Evolutionary conservation across 202 grass and related monocot species (phyloP).

Genomic region (Digitaria exilis): DNA sequence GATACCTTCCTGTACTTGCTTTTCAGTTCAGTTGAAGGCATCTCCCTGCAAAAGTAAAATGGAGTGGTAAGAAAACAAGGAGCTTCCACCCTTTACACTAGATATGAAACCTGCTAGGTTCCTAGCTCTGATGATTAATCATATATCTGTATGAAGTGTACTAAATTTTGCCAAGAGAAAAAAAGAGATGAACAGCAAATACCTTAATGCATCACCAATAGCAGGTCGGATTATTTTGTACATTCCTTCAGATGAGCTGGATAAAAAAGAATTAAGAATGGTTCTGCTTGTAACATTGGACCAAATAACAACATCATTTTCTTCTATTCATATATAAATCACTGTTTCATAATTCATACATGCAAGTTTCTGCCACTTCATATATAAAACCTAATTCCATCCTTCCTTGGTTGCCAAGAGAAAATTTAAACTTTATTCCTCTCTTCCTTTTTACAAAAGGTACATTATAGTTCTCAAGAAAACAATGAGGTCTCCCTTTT

Average conservation of each 20-base stretch:
- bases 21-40: constrained; percentile 79
- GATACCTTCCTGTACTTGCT: constrained; percentile 94
- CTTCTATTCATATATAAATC: constrained; percentile 13
- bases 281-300: not conserved
- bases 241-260: constrained; percentile 77
- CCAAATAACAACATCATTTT: not conserved
- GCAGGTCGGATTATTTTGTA: constrained; percentile 91
- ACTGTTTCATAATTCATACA: not conserved
- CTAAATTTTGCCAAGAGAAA: constrained; percentile 15
- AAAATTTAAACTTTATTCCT: not conserved
- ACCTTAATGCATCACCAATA: constrained; percentile 92
- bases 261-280: constrained; percentile 29
- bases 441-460: not conserved
- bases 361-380: not conserved
- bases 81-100: not conserved
- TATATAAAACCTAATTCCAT: constrained; percentile 2
- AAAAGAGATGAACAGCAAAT: constrained; percentile 41
- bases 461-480: not conserved
- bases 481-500: constrained; percentile 5
- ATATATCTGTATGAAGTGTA: constrained; percentile 25
- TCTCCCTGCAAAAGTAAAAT: constrained; percentile 77
- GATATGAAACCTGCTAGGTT: constrained; percentile 23
- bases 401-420: constrained; percentile 11
- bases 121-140: constrained; percentile 24
- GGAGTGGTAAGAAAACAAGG: constrained; percentile 12